Evolutionary conservation across 805 yeast genomes (phyloP), one percentile per base, ranked within the genome.

Genomic region (Candida incommunis): DNA sequence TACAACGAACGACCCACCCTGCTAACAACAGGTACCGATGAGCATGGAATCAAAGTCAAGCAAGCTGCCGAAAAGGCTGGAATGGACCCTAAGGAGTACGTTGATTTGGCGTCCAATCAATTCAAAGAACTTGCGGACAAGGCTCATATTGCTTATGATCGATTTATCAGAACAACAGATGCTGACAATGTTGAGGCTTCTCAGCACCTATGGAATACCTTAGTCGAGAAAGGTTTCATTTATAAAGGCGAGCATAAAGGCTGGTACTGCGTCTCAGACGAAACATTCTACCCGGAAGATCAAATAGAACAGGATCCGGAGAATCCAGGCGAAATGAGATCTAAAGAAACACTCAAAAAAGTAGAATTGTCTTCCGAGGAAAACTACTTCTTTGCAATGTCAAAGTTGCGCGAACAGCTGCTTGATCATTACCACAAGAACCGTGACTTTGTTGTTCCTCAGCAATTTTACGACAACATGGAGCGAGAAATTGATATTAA

Each of bases 251-350:
- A 72, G 24, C 98, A 92, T 59, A 63, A 74, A 42, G 98, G 98
- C 1, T 92, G 97, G 97, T 92, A 92, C 58, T 84, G 94, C 4
- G 68, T 90, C 4, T 81, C 94, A 42, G 98, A 92, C 58, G 98
- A 92, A 63, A 82, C 96, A 1, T 92, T 92, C 56, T 90, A 85
- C 55, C 83, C 97, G 0, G 94, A 80, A 49, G 63, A 75, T 2
- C 95, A 87, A 59, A 76, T 85, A 22, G 64, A 63, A 41, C 45
- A 56, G 4, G 48, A 45, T n/a, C 70, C 52, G 3, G 56, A 48
- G 16, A 42, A 46, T 16, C 55, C 59, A 27, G 63, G 66, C 1
- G 47, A 48, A 2, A 52, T 53, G 24, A 50, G 61, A 26, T 66
- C 65, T 49, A 74, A 70, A 24, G 96, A 88, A 55, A 75, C 95